Base-by-base conservation (phyloP, 116 monocot species). In the Papilionanthe hybrid region DNA sequence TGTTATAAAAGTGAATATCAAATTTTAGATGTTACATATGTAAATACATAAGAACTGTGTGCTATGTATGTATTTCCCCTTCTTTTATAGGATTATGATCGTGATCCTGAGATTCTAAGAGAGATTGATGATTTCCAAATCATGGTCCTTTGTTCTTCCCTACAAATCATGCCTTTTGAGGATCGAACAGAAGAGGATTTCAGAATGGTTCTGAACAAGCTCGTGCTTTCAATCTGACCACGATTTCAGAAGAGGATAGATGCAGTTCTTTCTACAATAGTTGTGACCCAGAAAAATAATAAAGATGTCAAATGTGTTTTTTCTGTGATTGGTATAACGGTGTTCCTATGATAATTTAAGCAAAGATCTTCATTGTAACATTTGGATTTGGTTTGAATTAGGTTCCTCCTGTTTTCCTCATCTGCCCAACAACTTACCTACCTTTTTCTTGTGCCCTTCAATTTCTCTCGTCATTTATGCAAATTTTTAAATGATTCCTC, bases 121-220 rank as follows among this genome's bases (percentile, higher is more conserved):
- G 74, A 68, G 75, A 25, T 87, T 32, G 69, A 77, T 68, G 81
- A 81, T 75, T 48, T 80, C 6, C 73, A 83, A 9, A 80, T 89
- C 32, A 80, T 85, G 23, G 86, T 92, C 47, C 87, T 89, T 29
- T 89, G 87, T 79, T 92, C 89, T 63, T 84, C 87, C 17, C 79
- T 92, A n/a, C 85, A 84, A 56, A 84, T 92, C 37, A 82, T 89
- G 71, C 79, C 82, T 77, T 67, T 58, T 7, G 42, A 80, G 47
- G 81, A 55, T 44, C 68, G 63, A 23, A 75, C 84, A 17, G 84
- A 84, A 7, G 84, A 83, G 3, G 73, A 77, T 78, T 88, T 89
- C 22, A 84, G 42, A 80, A 83, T 13, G 79, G 80, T 80, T 75
- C 48, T 91, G 58, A 86, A 72, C 8, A 83, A 81, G 37, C 77